Conservation (phyloP, 1,284 basidiomycete genomes). For the Naganishia liquefaciens region DNA sequence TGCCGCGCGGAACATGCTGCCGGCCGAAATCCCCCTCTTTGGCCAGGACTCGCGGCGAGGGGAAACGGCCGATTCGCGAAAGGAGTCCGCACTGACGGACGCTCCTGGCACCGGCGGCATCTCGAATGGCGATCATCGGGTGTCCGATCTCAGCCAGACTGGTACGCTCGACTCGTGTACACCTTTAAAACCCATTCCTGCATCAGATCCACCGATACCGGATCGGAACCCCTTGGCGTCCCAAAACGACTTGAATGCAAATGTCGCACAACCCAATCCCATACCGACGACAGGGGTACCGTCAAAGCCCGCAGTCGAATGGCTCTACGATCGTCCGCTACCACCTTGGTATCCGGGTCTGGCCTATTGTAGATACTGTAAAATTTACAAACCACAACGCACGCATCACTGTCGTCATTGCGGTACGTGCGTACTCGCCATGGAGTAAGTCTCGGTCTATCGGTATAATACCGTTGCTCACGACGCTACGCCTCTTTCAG, state of each 20-base stretch:
- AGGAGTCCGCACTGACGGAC: too few relatives aligned
- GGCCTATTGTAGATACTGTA: constrained; percentile 49
- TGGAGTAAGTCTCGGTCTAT: constrained; percentile 30
- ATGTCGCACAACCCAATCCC: not conserved
- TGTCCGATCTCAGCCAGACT: constrained; percentile 8
- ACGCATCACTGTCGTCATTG: constrained; percentile 54
- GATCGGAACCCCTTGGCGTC: not conserved
- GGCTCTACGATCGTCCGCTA: constrained; percentile 28
- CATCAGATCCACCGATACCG: not conserved
- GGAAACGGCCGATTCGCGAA: constrained; percentile 1
- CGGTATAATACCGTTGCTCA: too few relatives aligned
- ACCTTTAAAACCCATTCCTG: constrained; percentile 13
- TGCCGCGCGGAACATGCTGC: constrained; percentile 31
- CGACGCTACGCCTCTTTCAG: constrained; percentile 7
- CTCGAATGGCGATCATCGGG: not conserved
- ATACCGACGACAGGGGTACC: not conserved
- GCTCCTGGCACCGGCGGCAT: not conserved
- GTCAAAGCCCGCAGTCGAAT: not conserved
- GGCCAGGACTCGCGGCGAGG: not conserved
- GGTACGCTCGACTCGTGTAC: constrained; percentile 18
- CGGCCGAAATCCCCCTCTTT: constrained; percentile 23
- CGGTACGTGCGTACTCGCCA: constrained; percentile 47
- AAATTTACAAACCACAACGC: constrained; percentile 50
- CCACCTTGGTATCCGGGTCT: constrained; percentile 32
- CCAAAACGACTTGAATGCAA: not conserved